Evolutionary conservation across 768 basidiomycete genomes (phyloP), one percentile per base, ranked within the genome.

Genomic region (Podaxis pistillaris): DNA sequence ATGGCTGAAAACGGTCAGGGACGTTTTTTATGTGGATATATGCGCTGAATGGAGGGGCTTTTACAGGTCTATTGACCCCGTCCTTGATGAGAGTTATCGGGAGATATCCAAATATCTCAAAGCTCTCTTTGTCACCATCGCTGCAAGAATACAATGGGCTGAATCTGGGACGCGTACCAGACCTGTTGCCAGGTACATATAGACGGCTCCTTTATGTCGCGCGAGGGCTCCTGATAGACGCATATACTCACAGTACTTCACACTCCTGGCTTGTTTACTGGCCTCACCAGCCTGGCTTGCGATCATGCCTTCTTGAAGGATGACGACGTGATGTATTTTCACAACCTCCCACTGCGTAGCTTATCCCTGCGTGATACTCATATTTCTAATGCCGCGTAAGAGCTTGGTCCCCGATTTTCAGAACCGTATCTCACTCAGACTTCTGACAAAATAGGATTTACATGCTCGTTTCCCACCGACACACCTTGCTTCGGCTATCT

Each of bases 321-420:
- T 38, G 61, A 62, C 11, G 37, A 49, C 15, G 49, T 62, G 1
- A 15, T 62, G 24, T 12, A 62, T 50, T 37, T 62, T 26, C 61
- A 62, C 33, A 15, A 28, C 24, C 47, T 62, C 30, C 44, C 54
- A 17, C 55, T 62, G 7, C 55, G 46, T 26, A n/a, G 40, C 40
- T 26, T 62, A 17, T 47, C 33, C 28, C 30, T 62, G 4, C 37
- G 17, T 67, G 77, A 81, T 62, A 86, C 86, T 8, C 78, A 79
- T 11, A 82, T 88, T 37, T 78, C 82, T 41, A 85, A 88, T 66
- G 86, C 88, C 79, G 83, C 81, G 88, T 87, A 62, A 53, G 82
- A 68, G 19, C 36, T 24, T 40, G 19, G 19, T 19, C 38, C 19
- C 22, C 56, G 11, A 47, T 12, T 33, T n/a, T 53, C 61, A 36